Evolutionary conservation across 441 rosid species (phyloP), one percentile per base, ranked within the genome.

Genomic region (Arabidopsis lyrata): DNA sequence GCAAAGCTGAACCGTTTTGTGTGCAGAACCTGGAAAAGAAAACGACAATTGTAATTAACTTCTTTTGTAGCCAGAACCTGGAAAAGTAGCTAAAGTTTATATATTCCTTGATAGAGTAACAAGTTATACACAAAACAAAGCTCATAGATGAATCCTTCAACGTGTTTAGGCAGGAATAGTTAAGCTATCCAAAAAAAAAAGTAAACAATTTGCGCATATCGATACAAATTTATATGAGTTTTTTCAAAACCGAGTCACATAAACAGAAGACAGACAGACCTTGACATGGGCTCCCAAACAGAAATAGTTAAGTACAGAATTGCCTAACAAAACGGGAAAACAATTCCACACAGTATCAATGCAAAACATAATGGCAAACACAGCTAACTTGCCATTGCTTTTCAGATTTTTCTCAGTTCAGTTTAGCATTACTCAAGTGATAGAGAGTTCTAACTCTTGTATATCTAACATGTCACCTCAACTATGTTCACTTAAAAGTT

Each of bases 1-100:
- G 96, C 94, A 80, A 88, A 89, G 42, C 79, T 60, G 57, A 81
- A 87, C 73, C 96, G 83, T 76, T 90, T 92, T 16, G 97, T 88
- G 77, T 82, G 86, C 53, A 90, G 79, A 71, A 89, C 97, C 97
- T 90, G 74, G 15, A 86, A 29, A 66, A 14, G 7, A 79, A 41
- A 76, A 38, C 18, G 1, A 5, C 14, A 67, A 66, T 49, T 54
- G 27, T 12, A 15, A 31, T 2, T 15, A 45, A 6, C 34, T 15
- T 70, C 9, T 16, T 31, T 42, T 22, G 27, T 16, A 35, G 10
- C 0, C 18, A 63, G 12, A 63, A 55, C 8, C 22, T 29, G 15
- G 45, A 22, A 32, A 6, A 62, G 2, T 29, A n/a, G 58, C 56
- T 38, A 35, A 31, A 56, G 4, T 22, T 8, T 24, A 32, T 34